phyloP scores from a whole-genome alignment of 23 red algal species.

The Cyanidium caldarium region DNA sequence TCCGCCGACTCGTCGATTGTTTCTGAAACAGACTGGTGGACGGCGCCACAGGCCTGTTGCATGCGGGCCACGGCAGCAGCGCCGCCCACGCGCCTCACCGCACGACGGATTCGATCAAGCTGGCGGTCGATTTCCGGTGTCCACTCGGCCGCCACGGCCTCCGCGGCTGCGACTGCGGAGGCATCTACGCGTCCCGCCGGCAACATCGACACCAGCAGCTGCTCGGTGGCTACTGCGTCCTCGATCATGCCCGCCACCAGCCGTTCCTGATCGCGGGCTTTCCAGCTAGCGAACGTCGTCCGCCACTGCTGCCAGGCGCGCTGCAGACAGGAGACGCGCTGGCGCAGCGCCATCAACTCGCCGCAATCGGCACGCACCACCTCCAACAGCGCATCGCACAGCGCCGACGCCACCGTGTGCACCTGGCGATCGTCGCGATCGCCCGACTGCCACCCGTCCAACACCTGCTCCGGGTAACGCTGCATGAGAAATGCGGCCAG shows the following conservation, averaged over 20 bases:
- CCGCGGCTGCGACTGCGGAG: too few species aligned
- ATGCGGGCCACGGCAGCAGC: background rate
- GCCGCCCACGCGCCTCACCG: background rate
- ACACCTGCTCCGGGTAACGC: background rate
- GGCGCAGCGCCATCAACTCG: background rate
- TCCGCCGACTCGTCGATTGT: background rate
- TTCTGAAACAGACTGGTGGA: too few species aligned
- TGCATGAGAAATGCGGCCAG: slow-evolving; percentile 1
- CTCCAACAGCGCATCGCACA: background rate
- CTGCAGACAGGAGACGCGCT: background rate
- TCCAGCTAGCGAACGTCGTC: background rate
- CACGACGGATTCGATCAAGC: background rate
- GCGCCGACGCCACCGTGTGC: background rate
- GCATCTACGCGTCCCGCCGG: too few species aligned
- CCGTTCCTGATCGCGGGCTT: background rate
- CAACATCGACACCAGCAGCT: background rate
- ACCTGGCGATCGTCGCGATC: background rate
- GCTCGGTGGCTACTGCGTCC: background rate
- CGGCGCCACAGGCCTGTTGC: too few species aligned
- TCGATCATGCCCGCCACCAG: background rate
- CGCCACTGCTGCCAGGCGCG: background rate
- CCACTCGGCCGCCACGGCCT: background rate
- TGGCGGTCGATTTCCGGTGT: background rate
- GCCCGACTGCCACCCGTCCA: background rate
- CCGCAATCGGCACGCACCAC: background rate